Conservation (phyloP, 2,329 filamentous ascomycete genomes). For the Claviceps maximensis region DNA sequence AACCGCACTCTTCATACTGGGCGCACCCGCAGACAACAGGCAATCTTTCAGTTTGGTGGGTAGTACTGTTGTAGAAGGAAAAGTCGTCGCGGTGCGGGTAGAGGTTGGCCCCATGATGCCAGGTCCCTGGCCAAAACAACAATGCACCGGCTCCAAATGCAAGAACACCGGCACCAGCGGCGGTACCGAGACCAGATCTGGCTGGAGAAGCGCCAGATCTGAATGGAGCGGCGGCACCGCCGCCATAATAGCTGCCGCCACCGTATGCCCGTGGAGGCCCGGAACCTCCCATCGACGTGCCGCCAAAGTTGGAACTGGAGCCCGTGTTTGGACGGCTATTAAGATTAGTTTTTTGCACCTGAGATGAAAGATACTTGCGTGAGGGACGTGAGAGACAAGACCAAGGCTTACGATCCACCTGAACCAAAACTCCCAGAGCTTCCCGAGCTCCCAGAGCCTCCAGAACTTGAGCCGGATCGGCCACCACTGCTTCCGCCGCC, state of each 20-base stretch:
- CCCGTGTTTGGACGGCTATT: conserved; percentile 17
- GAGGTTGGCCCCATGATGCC: conserved; percentile 50
- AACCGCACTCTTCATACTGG: conserved; percentile 39
- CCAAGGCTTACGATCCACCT: conserved; percentile 6
- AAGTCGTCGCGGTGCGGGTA: conserved; percentile 36
- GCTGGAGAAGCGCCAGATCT: conserved; percentile 42
- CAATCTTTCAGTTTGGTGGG: conserved; percentile 23
- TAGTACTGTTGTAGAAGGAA: conserved; percentile 36
- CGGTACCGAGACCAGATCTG: conserved; percentile 35
- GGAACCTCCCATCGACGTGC: conserved; percentile 41
- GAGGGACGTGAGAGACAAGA: no score
- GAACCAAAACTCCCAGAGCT: conserved; percentile 7
- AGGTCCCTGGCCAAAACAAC: conserved; percentile 50
- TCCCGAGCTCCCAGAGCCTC: conserved; percentile 2
- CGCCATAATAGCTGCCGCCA: conserved; percentile 52
- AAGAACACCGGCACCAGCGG: conserved; percentile 39
- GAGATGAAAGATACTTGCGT: neutral
- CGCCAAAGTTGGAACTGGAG: conserved; percentile 29
- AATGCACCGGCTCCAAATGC: conserved; percentile 36
- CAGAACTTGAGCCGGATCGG: conserved; percentile 7
- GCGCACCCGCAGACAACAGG: conserved; percentile 38
- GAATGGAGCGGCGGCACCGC: conserved; percentile 52
- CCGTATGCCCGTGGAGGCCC: conserved; percentile 45
- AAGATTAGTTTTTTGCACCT: neutral
- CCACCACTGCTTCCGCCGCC: conserved; percentile 12